Conservation (phyloP, 345 rosid genomes). For the Salix brachista region DNA sequence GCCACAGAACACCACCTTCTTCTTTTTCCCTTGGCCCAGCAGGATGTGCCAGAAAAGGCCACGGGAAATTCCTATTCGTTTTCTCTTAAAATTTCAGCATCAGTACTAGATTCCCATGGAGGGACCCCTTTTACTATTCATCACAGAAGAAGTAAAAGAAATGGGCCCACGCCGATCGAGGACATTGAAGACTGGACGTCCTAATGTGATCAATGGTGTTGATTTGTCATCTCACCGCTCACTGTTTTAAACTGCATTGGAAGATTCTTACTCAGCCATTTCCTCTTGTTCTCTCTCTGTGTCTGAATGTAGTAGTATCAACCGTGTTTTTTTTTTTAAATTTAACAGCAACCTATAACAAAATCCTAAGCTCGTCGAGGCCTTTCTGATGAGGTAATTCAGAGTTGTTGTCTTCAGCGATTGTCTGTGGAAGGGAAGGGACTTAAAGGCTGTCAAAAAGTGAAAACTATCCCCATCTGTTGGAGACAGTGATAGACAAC, state of each 20-base stretch:
- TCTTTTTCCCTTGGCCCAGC: neutral
- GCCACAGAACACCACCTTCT: neutral
- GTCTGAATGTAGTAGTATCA: too few relatives aligned
- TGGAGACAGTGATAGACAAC: conserved; percentile 34
- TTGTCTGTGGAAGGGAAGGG: conserved; percentile 1
- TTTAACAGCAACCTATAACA: too few relatives aligned
- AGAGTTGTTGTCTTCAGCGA: conserved; percentile 7
- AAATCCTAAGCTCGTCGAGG: neutral
- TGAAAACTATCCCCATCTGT: conserved; percentile 26
- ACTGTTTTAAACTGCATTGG: conserved; percentile 5
- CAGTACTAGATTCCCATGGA: neutral
- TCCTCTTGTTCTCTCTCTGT: neutral
- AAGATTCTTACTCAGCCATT: conserved; percentile 16
- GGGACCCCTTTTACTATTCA: conserved; percentile 21
- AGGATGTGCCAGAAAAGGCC: conserved; percentile 1
- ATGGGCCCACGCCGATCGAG: conserved; percentile 26
- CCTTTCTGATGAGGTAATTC: neutral
- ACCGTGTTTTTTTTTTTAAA: too few relatives aligned
- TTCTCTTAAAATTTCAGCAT: conserved; percentile 18
- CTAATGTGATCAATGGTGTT: conserved; percentile 4
- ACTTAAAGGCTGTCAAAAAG: conserved; percentile 20
- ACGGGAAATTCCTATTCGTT: neutral
- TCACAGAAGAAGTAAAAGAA: conserved; percentile 11
- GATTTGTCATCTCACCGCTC: neutral
- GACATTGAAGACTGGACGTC: neutral